Evolutionary conservation across 2,329 filamentous ascomycete species (phyloP).

Genomic region (Neoarthrinium moseri): DNA sequence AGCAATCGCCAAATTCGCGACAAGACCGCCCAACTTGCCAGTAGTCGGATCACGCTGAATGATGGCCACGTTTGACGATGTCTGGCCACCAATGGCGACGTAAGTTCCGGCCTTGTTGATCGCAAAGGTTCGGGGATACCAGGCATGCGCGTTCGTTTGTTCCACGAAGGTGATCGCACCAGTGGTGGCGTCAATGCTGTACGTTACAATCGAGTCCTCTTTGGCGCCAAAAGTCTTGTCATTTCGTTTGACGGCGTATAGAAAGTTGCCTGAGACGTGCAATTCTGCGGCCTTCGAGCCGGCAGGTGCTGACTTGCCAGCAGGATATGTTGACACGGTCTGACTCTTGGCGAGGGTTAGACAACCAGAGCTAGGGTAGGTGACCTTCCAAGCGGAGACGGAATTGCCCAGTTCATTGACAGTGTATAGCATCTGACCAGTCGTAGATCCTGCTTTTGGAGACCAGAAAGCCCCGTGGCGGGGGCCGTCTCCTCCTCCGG

Average conservation of each 20-base stretch:
- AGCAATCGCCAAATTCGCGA: conserved; percentile 11
- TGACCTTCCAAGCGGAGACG: conserved; percentile 47
- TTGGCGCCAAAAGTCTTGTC: conserved; percentile 12
- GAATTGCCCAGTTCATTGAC: conserved; percentile 52
- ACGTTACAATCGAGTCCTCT: conserved; percentile 11
- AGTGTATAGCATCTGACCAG: conserved; percentile 33
- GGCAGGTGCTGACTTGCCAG: conserved; percentile 36
- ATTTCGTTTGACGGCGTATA: conserved; percentile 12
- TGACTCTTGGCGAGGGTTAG: conserved; percentile 44
- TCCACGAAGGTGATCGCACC: conserved; percentile 7
- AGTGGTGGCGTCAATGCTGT: conserved; percentile 4
- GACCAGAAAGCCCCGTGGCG: conserved; percentile 53
- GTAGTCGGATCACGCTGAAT: conserved; percentile 8
- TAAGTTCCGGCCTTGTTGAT: conserved; percentile 11
- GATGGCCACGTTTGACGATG: conserved; percentile 11
- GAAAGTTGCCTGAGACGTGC: conserved; percentile 40
- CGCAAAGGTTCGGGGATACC: conserved; percentile 10
- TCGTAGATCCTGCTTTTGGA: conserved; percentile 24
- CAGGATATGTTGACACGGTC: conserved; percentile 42
- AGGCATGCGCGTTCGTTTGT: conserved; percentile 9
- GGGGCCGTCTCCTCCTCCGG: conserved; percentile 48
- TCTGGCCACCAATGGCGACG: conserved; percentile 13
- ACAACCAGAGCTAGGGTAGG: conserved; percentile 39
- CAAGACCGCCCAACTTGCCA: conserved; percentile 9
- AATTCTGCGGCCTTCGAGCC: conserved; percentile 56